Conservation (phyloP, 345 rosid genomes). For the Aethionema arabicum region DNA sequence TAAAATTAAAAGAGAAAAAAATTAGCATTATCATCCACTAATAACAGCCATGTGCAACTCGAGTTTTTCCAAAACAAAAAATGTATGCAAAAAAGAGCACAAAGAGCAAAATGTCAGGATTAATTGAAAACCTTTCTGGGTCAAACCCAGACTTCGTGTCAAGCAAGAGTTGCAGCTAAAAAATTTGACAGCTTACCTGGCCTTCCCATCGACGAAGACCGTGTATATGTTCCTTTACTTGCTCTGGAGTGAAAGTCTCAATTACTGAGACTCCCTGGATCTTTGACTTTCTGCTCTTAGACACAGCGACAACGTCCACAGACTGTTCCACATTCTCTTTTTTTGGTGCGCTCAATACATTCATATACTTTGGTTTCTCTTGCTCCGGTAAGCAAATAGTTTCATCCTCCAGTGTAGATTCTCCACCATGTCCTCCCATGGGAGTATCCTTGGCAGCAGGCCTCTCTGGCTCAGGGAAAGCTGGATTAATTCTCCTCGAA, state of each 20-base stretch:
- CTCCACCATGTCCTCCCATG: conserved; percentile 44
- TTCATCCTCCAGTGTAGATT: conserved; percentile 41
- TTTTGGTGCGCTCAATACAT: conserved; percentile 47
- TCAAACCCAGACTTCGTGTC: conserved; percentile 14
- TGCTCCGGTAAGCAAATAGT: conserved; percentile 39
- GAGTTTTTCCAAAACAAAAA: neutral
- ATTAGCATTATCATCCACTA: conserved; percentile 11
- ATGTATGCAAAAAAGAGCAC: neutral
- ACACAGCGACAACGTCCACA: conserved; percentile 39
- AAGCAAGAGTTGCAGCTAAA: conserved; percentile 25
- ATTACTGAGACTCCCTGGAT: conserved; percentile 92
- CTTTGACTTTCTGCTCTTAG: conserved; percentile 85
- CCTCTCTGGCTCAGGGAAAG: conserved; percentile 45
- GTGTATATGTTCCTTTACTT: conserved; percentile 84
- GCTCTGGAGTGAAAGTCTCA: conserved; percentile 95
- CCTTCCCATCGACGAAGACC: conserved; percentile 99
- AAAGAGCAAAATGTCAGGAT: conserved; percentile 1
- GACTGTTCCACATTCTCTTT: conserved; percentile 59
- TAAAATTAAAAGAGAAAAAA: conserved; percentile 24
- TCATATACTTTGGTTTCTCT: conserved; percentile 49
- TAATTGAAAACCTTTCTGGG: conserved; percentile 16
- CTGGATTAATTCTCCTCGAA: conserved; percentile 47
- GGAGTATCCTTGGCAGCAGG: conserved; percentile 49
- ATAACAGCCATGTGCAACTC: conserved; percentile 10
- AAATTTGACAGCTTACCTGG: conserved; percentile 53